These are phyloP conservation scores for Chlorella sp. DNA, from an alignment of 139 green algal species.

Conservation along the genomic window DNA sequence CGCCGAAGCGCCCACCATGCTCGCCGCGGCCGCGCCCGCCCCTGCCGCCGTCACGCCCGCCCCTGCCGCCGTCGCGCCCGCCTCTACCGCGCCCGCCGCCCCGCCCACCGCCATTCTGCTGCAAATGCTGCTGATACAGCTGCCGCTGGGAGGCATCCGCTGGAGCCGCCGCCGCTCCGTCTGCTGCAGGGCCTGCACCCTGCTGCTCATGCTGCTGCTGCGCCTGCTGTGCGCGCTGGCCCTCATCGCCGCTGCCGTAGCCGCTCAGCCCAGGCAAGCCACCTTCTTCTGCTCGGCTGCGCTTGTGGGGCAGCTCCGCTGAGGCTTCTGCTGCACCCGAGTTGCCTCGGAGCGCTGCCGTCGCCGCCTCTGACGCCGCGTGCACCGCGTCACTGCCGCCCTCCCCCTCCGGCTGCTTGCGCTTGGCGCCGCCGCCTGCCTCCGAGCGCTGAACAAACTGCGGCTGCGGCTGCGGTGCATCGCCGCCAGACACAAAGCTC, in stretches of 20 bases:
- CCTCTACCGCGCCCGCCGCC: no score
- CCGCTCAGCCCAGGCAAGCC: background rate
- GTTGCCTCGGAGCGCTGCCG: background rate
- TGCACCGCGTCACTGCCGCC: background rate
- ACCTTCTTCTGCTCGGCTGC: background rate
- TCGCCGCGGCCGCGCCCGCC: constrained; percentile 1
- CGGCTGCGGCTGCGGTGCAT: constrained; percentile 15
- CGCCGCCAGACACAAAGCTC: constrained; percentile 29
- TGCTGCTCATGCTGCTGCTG: background rate
- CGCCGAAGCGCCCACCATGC: no score
- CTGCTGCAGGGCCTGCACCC: background rate
- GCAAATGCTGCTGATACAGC: constrained; percentile 18
- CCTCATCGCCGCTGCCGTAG: background rate
- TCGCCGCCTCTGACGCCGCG: background rate
- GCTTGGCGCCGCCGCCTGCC: background rate
- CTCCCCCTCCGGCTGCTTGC: background rate
- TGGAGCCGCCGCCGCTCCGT: background rate
- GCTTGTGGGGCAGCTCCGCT: background rate
- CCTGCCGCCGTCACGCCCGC: background rate
- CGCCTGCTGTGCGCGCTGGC: background rate
- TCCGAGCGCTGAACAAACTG: background rate
- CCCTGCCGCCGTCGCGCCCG: background rate
- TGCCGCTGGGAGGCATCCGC: constrained; percentile 5
- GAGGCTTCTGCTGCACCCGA: background rate
- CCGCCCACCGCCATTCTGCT: background rate